Base-by-base conservation (phyloP, 805 yeast species). In the Monosporozyma solicola region DNA sequence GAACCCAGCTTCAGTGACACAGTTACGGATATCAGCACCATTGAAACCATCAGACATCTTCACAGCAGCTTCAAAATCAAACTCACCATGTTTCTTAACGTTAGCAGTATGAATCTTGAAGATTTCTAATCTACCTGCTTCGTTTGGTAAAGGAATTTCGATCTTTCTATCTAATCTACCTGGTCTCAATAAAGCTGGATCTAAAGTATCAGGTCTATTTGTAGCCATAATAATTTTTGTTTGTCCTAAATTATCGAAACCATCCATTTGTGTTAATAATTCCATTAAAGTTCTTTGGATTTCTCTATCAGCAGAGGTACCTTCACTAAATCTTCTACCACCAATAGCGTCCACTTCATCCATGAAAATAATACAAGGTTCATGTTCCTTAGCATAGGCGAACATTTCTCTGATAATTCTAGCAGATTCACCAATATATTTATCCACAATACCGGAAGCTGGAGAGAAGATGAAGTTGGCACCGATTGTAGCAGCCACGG, bases 261-360 rank as follows among this genome's bases (percentile, higher is more conserved):
- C 99, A 70, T 92, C 99, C 98, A 92, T 91, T 73, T 94, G 98
- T 68, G 92, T 92, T 63, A 92, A 79, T 66, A 92, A 76, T 72
- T 92, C 99, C 98, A 92, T 91, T 67, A 92, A 77, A 3, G 98
- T 92, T 74, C 99, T 85, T 75, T 92, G 99, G 67, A 92, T 92
- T 72, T 92, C 99, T 72, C 99, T 85, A 73, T 92, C 99, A 2
- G 99, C 98, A 8, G 96, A 87, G 1, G 98, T 92, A 73, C 99
- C 99, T 71, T 92, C 99, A 60, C 92, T 83, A 72, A 92, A 92
- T 71, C 99, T 82, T 64, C 99, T 83, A 49, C 99, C 99, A 67
- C 99, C 99, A 71, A 92, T 92, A 54, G 99, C 99, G 75, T 94
- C 99, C 57, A 92, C 84, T 77, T 92, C 99, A 74, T 92, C 99